phyloP scores from a whole-genome alignment of 345 rosid species.

The Rhizophora mangle region DNA sequence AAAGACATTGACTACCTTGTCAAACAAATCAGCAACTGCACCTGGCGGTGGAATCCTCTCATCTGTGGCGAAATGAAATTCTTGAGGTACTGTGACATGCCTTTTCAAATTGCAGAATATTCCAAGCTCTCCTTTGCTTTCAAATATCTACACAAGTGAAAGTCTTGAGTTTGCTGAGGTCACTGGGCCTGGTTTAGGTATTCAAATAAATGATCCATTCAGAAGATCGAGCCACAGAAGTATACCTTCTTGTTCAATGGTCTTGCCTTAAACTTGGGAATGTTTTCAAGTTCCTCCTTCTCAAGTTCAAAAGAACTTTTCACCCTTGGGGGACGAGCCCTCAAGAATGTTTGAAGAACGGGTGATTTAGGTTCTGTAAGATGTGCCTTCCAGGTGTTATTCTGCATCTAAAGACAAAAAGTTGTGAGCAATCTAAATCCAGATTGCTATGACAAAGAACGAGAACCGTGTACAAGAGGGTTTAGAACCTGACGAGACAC shows the following conservation, averaged over 20 bases:
- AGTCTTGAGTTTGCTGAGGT: not conserved
- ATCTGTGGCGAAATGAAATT: slow-evolving; percentile 82
- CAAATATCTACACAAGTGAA: slow-evolving; percentile 63
- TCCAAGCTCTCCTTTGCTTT: slow-evolving; percentile 92
- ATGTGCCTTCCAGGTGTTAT: slow-evolving; percentile 52
- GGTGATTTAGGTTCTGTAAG: slow-evolving; percentile 85
- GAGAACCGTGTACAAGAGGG: slow-evolving; percentile 1
- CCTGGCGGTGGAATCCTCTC: slow-evolving; percentile 69
- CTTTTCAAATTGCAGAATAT: slow-evolving; percentile 72
- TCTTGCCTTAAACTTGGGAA: slow-evolving; percentile 91
- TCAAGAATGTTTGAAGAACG: slow-evolving; percentile 67
- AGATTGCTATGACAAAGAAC: not conserved
- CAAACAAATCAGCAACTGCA: slow-evolving; percentile 65
- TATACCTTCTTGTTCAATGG: slow-evolving; percentile 90
- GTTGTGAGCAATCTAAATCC: slow-evolving; percentile 4
- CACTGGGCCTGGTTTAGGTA: not conserved
- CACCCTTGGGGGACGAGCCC: slow-evolving; percentile 79
- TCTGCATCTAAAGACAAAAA: slow-evolving; percentile 28
- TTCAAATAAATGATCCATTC: not conserved
- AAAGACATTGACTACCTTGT: slow-evolving; percentile 47
- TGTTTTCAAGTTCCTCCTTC: slow-evolving; percentile 84
- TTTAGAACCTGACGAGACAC: slow-evolving; percentile 57
- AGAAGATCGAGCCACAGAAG: slow-evolving; percentile 4
- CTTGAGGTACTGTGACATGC: slow-evolving; percentile 73
- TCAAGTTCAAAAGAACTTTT: slow-evolving; percentile 83